phyloP scores from a whole-genome alignment of 2,329 filamentous ascomycete genomes.

The Pyricularia grisea region DNA sequence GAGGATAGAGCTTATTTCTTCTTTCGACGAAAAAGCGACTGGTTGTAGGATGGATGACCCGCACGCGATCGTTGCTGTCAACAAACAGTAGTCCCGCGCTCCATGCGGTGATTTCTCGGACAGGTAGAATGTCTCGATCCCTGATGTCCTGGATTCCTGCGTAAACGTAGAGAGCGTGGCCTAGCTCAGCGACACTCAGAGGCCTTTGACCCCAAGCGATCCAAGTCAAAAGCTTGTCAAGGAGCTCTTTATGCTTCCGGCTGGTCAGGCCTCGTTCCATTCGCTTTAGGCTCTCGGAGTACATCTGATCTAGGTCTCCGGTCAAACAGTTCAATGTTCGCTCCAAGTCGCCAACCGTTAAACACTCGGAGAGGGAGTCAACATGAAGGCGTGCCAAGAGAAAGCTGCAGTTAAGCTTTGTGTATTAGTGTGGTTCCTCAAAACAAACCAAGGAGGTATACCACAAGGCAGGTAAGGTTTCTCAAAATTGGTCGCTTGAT shows the following conservation, averaged over 20 bases:
- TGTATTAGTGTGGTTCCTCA: neutral
- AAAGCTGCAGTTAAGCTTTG: neutral
- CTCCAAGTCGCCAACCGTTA: neutral
- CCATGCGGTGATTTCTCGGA: neutral
- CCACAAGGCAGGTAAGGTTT: too few species aligned
- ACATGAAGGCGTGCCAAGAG: neutral
- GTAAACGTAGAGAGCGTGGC: neutral
- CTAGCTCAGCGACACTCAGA: neutral
- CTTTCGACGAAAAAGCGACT: neutral
- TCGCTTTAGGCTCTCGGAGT: neutral
- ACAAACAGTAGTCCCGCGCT: conserved; percentile 1
- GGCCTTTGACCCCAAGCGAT: neutral
- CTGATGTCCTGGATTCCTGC: neutral
- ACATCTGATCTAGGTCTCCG: neutral
- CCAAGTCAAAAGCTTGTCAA: neutral
- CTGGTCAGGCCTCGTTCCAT: neutral
- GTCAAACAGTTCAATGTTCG: neutral
- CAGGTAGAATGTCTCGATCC: neutral
- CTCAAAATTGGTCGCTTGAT: neutral
- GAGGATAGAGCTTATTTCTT: neutral
- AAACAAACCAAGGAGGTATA: neutral
- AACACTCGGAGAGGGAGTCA: neutral
- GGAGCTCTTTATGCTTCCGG: neutral
- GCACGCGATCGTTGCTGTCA: neutral
- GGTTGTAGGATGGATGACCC: neutral